Conservation (phyloP, 75 land plant genomes). For the Gnetum montanum region DNA sequence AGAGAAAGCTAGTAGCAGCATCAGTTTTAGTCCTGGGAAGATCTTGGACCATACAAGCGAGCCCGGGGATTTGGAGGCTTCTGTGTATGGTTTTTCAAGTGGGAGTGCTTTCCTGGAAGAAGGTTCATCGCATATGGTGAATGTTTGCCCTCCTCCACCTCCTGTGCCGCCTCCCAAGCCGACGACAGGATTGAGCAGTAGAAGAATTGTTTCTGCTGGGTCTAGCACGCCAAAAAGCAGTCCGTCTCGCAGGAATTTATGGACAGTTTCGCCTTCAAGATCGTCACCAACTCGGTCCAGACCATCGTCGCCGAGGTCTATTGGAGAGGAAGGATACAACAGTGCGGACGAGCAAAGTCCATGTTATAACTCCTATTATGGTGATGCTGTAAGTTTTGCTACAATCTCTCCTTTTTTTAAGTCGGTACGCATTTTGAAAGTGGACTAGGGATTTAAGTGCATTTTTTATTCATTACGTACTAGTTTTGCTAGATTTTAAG, state of each 20-base stretch:
- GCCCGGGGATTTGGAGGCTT: too few relatives aligned
- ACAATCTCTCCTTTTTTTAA: too few relatives aligned
- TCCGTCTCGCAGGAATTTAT: conserved; percentile 35
- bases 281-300: conserved; percentile 55
- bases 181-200: conserved; percentile 9
- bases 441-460: too few relatives aligned
- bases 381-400: conserved; percentile 39
- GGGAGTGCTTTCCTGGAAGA: too few relatives aligned
- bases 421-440: too few relatives aligned
- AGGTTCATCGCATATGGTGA: conserved; percentile 10
- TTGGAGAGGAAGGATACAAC: conserved; percentile 88
- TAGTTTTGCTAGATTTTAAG: too few relatives aligned
- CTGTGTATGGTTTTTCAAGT: too few relatives aligned
- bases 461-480: too few relatives aligned
- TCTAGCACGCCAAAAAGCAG: conserved; percentile 27
- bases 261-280: conserved; percentile 34
- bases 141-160: conserved; percentile 59
- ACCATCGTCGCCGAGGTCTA: conserved; percentile 81
- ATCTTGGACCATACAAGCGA: too few relatives aligned
- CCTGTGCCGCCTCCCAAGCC: conserved; percentile 60
- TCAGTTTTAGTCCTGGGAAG: too few relatives aligned
- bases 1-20: conserved; percentile 6
- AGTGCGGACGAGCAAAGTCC: conserved; percentile 92
- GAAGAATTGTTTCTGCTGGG: conserved; percentile 20
- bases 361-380: conserved; percentile 53